Percentiles rank a stretch among this genome's conserved stretches.
Conservation (phyloP, 148 eudicot genomes). For the Camellia lanceoleosa region DNA sequence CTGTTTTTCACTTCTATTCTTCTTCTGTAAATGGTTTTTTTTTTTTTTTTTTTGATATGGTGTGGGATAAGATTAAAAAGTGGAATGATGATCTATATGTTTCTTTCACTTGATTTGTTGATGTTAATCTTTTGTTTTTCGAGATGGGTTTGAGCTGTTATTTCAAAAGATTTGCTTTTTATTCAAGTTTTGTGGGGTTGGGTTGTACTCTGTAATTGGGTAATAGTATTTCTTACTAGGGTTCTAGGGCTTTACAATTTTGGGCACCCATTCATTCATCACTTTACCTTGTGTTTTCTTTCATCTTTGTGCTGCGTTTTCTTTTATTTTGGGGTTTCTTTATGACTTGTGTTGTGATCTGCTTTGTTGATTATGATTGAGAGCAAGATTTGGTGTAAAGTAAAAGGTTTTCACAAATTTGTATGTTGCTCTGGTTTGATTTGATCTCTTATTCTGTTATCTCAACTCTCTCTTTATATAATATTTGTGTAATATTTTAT, state of each 20-base stretch:
- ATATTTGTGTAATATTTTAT: background rate
- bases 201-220: background rate
- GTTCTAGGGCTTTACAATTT: constrained; percentile 1
- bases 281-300: background rate
- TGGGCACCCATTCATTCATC: background rate
- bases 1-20: background rate
- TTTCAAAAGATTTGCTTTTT: background rate
- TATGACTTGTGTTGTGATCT: background rate
- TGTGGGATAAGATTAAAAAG: background rate
- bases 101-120: background rate
- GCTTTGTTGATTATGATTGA: background rate
- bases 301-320: background rate
- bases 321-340: too few relatives aligned
- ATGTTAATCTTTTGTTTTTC: background rate
- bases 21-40: background rate
- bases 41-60: background rate
- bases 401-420: background rate
- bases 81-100: background rate
- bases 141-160: background rate
- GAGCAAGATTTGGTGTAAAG: background rate
- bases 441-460: too few relatives aligned
- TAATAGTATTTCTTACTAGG: background rate
- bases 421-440: background rate
- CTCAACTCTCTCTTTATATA: background rate
- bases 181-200: background rate